Evolutionary conservation across 495 filamentous ascomycete species (phyloP).

Genomic region (Trichodelitschia bisporula): DNA sequence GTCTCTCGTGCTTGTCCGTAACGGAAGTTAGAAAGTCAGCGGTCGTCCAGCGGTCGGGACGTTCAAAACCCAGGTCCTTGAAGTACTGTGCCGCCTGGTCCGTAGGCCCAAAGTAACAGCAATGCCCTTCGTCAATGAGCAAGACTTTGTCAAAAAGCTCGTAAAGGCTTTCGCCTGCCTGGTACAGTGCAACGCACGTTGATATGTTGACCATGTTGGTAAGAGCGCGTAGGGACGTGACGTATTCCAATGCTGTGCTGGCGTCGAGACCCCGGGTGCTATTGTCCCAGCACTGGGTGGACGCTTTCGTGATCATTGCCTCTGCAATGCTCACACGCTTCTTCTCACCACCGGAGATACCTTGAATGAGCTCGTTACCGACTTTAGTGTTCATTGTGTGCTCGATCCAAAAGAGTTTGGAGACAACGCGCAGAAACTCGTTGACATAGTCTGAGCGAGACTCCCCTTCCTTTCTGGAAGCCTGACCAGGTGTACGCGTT

Average conservation of each 20-base stretch:
- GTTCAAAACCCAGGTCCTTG: constrained; percentile 34
- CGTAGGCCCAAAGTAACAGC: constrained; percentile 35
- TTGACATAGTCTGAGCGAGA: constrained; percentile 33
- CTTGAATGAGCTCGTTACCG: constrained; percentile 38
- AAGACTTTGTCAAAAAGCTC: constrained; percentile 48
- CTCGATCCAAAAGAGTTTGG: constrained; percentile 58
- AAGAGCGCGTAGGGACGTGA: constrained; percentile 32
- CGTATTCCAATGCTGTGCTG: constrained; percentile 39
- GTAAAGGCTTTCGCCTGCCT: constrained; percentile 44
- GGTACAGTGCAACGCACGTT: constrained; percentile 41
- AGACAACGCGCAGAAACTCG: constrained; percentile 42
- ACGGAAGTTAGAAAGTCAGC: constrained; percentile 48
- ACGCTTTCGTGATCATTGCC: constrained; percentile 39
- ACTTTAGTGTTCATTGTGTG: constrained; percentile 43
- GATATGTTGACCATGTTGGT: constrained; percentile 37
- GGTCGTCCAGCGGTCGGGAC: constrained; percentile 35
- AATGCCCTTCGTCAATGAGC: constrained; percentile 39
- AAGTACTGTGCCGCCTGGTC: constrained; percentile 34
- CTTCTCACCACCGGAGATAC: constrained; percentile 49
- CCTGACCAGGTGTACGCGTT: constrained; percentile 39
- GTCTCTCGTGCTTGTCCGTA: constrained; percentile 34
- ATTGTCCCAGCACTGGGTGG: constrained; percentile 45
- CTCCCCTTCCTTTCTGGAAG: constrained; percentile 34
- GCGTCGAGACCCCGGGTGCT: constrained; percentile 43
- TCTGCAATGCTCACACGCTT: constrained; percentile 50